Percentiles rank a stretch among this genome's conserved stretches.
Evolutionary conservation across 345 rosid genomes (phyloP).

Genomic region (Chamaenerion angustifolium): DNA sequence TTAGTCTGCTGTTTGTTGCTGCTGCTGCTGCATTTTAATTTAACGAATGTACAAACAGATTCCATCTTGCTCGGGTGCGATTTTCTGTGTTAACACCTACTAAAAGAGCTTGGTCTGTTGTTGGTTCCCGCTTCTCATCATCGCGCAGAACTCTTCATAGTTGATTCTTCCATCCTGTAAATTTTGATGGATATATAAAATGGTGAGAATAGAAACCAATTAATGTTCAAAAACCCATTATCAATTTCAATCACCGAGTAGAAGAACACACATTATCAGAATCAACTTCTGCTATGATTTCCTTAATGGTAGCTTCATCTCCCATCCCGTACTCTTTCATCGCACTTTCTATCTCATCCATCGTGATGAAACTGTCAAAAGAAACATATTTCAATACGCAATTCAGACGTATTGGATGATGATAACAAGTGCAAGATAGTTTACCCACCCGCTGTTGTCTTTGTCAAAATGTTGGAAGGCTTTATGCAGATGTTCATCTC

Average conservation of each 20-base stretch:
- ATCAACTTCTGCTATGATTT: conserved; percentile 83
- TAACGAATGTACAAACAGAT: no score
- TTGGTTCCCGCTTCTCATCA: conserved; percentile 83
- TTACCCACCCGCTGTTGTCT: conserved; percentile 90
- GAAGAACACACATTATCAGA: conserved; percentile 39
- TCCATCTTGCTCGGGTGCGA: no score
- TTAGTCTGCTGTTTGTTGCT: no score
- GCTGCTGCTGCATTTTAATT: no score
- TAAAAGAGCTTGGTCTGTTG: conserved; percentile 37
- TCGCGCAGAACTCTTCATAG: conserved; percentile 64
- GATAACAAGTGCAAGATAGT: conserved; percentile 13
- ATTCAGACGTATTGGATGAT: not conserved
- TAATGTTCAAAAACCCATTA: no score
- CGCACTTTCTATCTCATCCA: conserved; percentile 65
- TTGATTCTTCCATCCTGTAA: conserved; percentile 80
- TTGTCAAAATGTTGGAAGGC: conserved; percentile 85
- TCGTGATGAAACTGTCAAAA: conserved; percentile 54
- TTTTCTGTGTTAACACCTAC: no score
- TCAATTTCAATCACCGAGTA: not conserved
- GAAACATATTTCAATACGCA: not conserved
- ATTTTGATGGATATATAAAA: no score
- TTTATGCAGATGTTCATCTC: conserved; percentile 61
- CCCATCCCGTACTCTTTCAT: conserved; percentile 79
- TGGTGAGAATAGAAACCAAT: no score
- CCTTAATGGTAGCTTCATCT: conserved; percentile 57